Evolutionary conservation across 1,284 basidiomycete species (phyloP).

Genomic region (Ganoderma boninense): DNA sequence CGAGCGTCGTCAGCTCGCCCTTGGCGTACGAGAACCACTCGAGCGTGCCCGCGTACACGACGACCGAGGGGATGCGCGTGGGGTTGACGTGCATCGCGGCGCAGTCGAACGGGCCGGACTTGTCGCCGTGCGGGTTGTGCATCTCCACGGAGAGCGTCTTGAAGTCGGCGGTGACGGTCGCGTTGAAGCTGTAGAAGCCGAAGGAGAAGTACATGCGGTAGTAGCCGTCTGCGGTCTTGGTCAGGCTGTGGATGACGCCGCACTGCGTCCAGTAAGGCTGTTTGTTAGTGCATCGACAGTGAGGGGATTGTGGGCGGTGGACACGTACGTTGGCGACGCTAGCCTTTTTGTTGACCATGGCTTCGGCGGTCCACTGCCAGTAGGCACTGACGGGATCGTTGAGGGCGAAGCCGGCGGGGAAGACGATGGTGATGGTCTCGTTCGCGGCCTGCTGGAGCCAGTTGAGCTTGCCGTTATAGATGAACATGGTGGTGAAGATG

Average conservation of each 20-base stretch:
- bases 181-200: constrained; percentile 8
- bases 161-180: not conserved
- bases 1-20: constrained; percentile 19
- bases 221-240: not conserved
- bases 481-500: not conserved
- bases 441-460: not conserved
- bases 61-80: not conserved
- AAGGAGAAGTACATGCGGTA: not conserved
- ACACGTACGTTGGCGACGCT: not conserved
- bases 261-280: too few relatives aligned
- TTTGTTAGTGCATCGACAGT: too few relatives aligned
- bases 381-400: not conserved
- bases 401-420: not conserved
- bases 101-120: not conserved
- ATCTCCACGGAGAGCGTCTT: not conserved
- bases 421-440: not conserved
- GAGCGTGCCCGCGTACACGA: constrained; percentile 15
- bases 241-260: not conserved
- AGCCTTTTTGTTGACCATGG: not conserved
- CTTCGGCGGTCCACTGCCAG: not conserved
- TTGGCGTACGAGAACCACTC: constrained; percentile 6
- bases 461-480: not conserved
- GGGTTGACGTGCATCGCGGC: not conserved
- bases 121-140: not conserved
- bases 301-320: too few relatives aligned